A percentile compares a stretch with the other conserved stretches of the same genome.
phyloP scores from a whole-genome alignment of 768 basidiomycete species.

The Suillus fuscotomentosus region DNA sequence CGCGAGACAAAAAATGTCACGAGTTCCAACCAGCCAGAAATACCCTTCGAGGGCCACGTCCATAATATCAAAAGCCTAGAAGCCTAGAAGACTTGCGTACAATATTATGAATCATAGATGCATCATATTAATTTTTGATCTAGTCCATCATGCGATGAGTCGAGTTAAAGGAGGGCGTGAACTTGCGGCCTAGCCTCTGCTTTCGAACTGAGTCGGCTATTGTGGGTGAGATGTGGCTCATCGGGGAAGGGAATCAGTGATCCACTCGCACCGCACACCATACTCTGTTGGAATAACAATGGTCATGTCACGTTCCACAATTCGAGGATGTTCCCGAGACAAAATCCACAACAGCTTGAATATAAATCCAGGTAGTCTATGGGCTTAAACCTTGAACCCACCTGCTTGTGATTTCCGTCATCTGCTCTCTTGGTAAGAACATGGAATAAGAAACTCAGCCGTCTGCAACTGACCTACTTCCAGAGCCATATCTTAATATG shows the following conservation, averaged over 20 bases:
- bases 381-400: not conserved
- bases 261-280: not conserved
- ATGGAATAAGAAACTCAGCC: not conserved
- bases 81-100: not conserved
- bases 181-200: not conserved
- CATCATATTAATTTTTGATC: not conserved
- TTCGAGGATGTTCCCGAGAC: not conserved
- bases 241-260: not conserved
- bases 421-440: not conserved
- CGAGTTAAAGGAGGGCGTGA: not conserved
- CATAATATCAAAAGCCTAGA: not conserved
- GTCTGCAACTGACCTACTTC: not conserved
- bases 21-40: not conserved
- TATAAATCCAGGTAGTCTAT: not conserved
- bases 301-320: not conserved
- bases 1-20: not conserved
- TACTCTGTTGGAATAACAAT: not conserved
- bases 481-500: not conserved
- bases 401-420: not conserved
- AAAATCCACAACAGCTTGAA: not conserved
- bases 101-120: not conserved
- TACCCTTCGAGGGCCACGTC: not conserved
- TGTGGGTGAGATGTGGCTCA: not conserved
- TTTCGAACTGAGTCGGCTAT: not conserved
- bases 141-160: not conserved